Evolutionary conservation across 129 eudicot species (phyloP), one percentile per base, ranked within the genome.

Genomic region (Lactuca sativa): DNA sequence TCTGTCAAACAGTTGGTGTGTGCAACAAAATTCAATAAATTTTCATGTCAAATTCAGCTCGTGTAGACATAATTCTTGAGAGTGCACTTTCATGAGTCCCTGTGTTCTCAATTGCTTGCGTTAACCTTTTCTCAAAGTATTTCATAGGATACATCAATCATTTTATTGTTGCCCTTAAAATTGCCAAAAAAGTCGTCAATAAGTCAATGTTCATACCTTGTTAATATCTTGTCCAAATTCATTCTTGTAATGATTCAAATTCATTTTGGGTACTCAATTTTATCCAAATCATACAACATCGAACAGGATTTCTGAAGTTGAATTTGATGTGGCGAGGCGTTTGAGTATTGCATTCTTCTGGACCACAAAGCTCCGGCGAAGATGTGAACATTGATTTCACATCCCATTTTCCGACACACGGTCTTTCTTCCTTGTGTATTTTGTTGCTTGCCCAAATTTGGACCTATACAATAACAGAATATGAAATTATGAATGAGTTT

Each of bases 1-100:
- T 21, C 21, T 21, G 21, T 21, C 21, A 21, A 21, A 21, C 21
- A 21, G 21, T 21, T 21, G 21, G 21, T 21, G 21, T 21, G 21
- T 21, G 21, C 21, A 21, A 21, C 21, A 21, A 21, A 21, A 21
- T 0, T 21, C 21, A 21, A 21, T 21, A 21, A 21, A 21, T 21
- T 76, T 89, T 80, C 98, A 93, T 77, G 85, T 93, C 98, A 7
- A 85, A 76, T 80, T 89, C 97, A 6, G 92, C 92, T 74, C 98
- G 81, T 11, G 95, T 89, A 40, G 91, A 79, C 3, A 93, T 87
- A 64, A 93, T 85, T 71, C 97, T 66, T 16, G 88, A 86, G 14
- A 93, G 86, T 51, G 86, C 90, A 54, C 80, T 78, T 74, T 93
- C 98, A 51, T 93, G 92, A 0, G 97, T 89, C 15, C 97, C 95